Percentiles rank a stretch among this genome's conserved stretches.
phyloP scores from a whole-genome alignment of 805 yeast species.

The Candida broadrunensis region DNA sequence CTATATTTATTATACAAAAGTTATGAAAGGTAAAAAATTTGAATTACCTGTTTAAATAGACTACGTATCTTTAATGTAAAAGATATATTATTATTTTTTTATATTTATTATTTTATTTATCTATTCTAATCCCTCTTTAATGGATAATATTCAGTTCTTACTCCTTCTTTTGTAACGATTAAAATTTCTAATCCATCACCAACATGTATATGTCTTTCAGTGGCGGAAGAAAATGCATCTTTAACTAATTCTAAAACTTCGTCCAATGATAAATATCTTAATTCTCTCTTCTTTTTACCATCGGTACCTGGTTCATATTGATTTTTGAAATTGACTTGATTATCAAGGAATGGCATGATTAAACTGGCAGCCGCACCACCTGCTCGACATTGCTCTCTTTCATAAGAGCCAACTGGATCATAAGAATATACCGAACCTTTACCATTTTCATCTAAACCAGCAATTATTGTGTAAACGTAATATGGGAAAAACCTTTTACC shows the following conservation, averaged over 20 bases:
- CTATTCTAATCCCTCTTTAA: conserved; percentile 73
- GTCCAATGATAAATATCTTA: conserved; percentile 68
- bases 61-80: background rate
- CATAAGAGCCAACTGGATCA: conserved; percentile 98
- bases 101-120: too few relatives aligned
- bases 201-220: conserved; percentile 97
- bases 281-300: conserved; percentile 59
- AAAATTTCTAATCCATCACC: conserved; percentile 94
- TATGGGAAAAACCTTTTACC: conserved; percentile 96
- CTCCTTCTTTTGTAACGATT: conserved; percentile 92
- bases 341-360: conserved; percentile 96
- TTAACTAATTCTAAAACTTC: conserved; percentile 85
- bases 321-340: conserved; percentile 94
- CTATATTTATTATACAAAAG: conserved; percentile 78
- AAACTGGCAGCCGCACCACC: conserved; percentile 97
- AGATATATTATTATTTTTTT: too few relatives aligned
- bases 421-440: conserved; percentile 93
- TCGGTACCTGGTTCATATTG: conserved; percentile 79
- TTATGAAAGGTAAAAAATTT: conserved; percentile 74
- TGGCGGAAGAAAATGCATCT: conserved; percentile 94
- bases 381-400: conserved; percentile 95
- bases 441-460: conserved; percentile 90
- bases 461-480: conserved; percentile 91
- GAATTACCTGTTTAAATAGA: conserved; percentile 57
- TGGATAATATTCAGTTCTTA: conserved; percentile 76